phyloP scores from a whole-genome alignment of 2,329 filamentous ascomycete species.

The Colletotrichum spaethianum region DNA sequence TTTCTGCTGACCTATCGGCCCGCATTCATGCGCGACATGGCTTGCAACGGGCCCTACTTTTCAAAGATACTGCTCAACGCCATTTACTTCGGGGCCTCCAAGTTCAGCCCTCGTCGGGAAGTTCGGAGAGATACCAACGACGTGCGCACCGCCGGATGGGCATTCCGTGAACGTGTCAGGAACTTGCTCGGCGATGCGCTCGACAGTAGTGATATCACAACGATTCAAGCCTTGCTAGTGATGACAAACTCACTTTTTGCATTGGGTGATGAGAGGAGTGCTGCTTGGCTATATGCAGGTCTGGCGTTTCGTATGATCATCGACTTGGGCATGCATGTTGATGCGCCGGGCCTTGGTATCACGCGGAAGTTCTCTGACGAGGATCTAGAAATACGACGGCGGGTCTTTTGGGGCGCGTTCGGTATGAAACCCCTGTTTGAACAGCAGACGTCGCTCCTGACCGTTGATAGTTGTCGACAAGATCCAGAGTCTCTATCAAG shows the following conservation, averaged over 20 bases:
- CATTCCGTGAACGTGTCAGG: conserved; percentile 60
- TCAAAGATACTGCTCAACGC: conserved; percentile 70
- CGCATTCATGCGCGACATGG: conserved; percentile 68
- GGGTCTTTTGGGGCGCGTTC: conserved; percentile 63
- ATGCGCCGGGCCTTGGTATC: conserved; percentile 50
- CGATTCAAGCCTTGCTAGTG: conserved; percentile 66
- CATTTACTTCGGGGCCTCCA: conserved; percentile 62
- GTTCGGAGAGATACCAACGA: conserved; percentile 62
- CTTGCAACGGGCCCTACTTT: conserved; percentile 68
- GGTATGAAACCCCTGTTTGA: conserved; percentile 43
- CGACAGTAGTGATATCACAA: conserved; percentile 66
- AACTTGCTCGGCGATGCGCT: conserved; percentile 62
- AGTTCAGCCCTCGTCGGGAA: conserved; percentile 61
- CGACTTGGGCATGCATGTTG: conserved; percentile 68
- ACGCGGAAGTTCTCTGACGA: conserved; percentile 57
- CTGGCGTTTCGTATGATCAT: conserved; percentile 69
- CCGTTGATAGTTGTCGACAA: conserved; percentile 59
- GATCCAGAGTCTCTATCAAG: conserved; percentile 69
- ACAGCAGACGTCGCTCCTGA: background rate
- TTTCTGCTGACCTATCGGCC: conserved; percentile 65
- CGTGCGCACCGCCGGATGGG: conserved; percentile 62
- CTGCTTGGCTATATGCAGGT: conserved; percentile 71
- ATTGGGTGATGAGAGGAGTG: conserved; percentile 63
- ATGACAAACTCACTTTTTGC: conserved; percentile 67
- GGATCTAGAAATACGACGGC: conserved; percentile 59